A percentile compares a stretch with the other conserved stretches of the same genome.
Evolutionary conservation across 2,329 filamentous ascomycete genomes (phyloP).

Genomic region (Pseudopyricularia javanii): DNA sequence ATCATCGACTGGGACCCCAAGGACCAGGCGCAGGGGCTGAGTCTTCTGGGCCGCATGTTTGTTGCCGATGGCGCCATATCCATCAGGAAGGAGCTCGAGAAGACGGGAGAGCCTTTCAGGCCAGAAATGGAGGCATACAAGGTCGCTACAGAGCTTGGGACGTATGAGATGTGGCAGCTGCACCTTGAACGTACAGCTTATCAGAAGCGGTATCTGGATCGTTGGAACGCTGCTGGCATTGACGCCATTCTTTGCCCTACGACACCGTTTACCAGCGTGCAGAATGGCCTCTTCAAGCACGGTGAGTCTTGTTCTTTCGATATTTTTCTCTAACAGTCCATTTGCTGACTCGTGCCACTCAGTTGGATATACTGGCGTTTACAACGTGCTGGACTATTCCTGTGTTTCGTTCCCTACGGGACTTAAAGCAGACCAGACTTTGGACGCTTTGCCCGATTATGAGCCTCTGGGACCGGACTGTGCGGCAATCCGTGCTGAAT

Average conservation of each 20-base stretch:
- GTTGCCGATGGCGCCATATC: constrained; percentile 28
- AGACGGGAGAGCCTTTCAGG: constrained; percentile 27
- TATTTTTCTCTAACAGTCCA: neutral
- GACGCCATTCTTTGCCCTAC: constrained; percentile 53
- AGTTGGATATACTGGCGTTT: constrained; percentile 39
- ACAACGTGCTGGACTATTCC: constrained; percentile 35
- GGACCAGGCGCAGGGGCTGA: constrained; percentile 24
- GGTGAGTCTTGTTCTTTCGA: constrained; percentile 15
- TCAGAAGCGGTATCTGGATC: constrained; percentile 32
- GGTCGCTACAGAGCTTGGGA: constrained; percentile 23
- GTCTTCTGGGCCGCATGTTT: constrained; percentile 31
- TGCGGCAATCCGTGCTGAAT: constrained; percentile 24
- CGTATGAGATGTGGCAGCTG: constrained; percentile 33
- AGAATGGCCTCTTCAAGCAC: constrained; percentile 29
- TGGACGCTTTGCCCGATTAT: constrained; percentile 20
- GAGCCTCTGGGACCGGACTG: constrained; percentile 23
- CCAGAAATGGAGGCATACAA: constrained; percentile 22
- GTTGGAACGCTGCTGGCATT: constrained; percentile 33
- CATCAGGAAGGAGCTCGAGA: constrained; percentile 8
- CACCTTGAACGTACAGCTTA: constrained; percentile 30
- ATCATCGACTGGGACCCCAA: constrained; percentile 36
- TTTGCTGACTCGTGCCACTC: neutral
- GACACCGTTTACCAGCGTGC: constrained; percentile 28
- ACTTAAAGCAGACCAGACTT: constrained; percentile 22
- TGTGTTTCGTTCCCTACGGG: constrained; percentile 33